Evolutionary conservation across 306 rosid species (phyloP).

Genomic region (Sphenostylis stenocarpa): DNA sequence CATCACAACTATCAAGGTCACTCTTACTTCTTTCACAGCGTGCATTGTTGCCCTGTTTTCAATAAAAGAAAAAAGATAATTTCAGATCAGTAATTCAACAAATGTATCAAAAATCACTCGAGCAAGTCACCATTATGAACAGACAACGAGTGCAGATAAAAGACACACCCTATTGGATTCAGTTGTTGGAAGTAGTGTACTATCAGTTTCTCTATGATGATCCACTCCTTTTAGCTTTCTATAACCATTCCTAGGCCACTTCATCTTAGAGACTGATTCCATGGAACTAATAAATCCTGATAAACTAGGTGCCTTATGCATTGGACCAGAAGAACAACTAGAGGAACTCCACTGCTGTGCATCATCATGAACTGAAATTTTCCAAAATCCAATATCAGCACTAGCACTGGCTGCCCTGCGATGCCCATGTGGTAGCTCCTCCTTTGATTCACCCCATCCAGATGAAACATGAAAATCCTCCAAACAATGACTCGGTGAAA

Average conservation of each 20-base stretch:
- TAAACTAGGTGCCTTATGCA: constrained; percentile 77
- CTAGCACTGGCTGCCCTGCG: constrained; percentile 92
- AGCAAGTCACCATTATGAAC: constrained; percentile 8
- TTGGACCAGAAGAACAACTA: constrained; percentile 42
- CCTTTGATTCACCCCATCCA: constrained; percentile 45
- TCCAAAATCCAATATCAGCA: constrained; percentile 82
- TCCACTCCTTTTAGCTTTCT: constrained; percentile 67
- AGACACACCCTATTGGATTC: constrained; percentile 65
- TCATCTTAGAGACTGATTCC: constrained; percentile 64
- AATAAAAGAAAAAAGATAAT: neutral
- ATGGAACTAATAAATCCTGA: constrained; percentile 72
- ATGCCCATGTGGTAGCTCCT: constrained; percentile 56
- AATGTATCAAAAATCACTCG: neutral
- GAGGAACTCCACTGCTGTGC: constrained; percentile 42
- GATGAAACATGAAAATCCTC: constrained; percentile 40
- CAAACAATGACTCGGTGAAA: constrained; percentile 29
- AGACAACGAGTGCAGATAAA: constrained; percentile 25
- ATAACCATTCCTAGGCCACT: constrained; percentile 76
- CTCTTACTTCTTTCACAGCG: constrained; percentile 77
- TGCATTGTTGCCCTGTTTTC: constrained; percentile 50
- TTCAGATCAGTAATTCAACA: constrained; percentile 18
- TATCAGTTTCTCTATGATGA: constrained; percentile 48
- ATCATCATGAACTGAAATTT: constrained; percentile 69
- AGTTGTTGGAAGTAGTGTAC: constrained; percentile 45
- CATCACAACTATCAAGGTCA: constrained; percentile 60